These are phyloP conservation scores for Pseudogymnoascus sp. DNA, from an alignment of 2,329 filamentous ascomycete species.

Conservation along the genomic window DNA sequence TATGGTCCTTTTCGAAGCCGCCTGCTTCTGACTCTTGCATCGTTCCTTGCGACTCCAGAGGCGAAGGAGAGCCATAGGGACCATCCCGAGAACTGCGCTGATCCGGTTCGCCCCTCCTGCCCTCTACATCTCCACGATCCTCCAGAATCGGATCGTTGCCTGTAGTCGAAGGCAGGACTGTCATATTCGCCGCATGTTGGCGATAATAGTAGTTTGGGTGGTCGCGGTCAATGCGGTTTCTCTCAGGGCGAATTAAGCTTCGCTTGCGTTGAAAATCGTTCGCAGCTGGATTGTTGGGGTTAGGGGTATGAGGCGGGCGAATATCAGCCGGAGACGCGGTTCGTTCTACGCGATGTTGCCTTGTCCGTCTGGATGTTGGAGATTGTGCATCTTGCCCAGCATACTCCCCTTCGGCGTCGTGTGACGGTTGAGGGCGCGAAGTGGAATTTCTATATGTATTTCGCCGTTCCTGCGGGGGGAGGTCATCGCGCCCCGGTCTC, in stretches of 20 bases:
- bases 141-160: slow-evolving; percentile 85
- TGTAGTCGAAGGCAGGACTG: slow-evolving; percentile 79
- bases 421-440: slow-evolving; percentile 54
- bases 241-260: slow-evolving; percentile 82
- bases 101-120: slow-evolving; percentile 24
- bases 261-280: slow-evolving; percentile 58
- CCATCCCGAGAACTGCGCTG: slow-evolving; percentile 25
- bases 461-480: slow-evolving; percentile 52
- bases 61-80: slow-evolving; percentile 22
- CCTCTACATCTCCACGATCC: slow-evolving; percentile 51
- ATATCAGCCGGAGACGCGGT: slow-evolving; percentile 33
- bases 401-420: slow-evolving; percentile 60
- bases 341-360: slow-evolving; percentile 18
- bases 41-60: background rate
- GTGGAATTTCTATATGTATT: slow-evolving; percentile 60
- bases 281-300: slow-evolving; percentile 20
- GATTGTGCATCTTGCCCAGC: slow-evolving; percentile 14
- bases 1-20: background rate
- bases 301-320: slow-evolving; percentile 21
- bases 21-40: background rate
- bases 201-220: slow-evolving; percentile 96
- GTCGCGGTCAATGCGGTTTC: slow-evolving; percentile 72
- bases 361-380: slow-evolving; percentile 3
- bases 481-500: slow-evolving; percentile 52
- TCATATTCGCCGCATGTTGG: slow-evolving; percentile 90